These are phyloP conservation scores for Alisma plantagoaquatica DNA, from an alignment of 106 monocot genomes.

Conservation along the genomic window DNA sequence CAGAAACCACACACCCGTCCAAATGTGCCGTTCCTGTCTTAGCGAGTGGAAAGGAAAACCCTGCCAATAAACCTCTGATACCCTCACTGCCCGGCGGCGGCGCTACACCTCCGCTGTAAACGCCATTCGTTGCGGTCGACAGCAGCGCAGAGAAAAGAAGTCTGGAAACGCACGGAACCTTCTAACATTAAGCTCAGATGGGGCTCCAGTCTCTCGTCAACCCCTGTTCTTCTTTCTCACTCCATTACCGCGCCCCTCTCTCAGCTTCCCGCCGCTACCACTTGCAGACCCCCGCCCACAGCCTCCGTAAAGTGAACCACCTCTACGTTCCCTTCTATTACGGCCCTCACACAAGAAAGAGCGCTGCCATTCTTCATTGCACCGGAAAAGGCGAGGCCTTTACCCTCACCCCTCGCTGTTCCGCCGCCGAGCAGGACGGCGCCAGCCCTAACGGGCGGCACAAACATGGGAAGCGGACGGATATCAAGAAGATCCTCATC, in stretches of 20 bases:
- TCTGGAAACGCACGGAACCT: too few species aligned
- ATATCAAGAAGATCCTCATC: constrained; percentile 91
- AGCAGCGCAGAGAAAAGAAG: too few species aligned
- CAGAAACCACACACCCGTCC: too few species aligned
- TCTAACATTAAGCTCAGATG: too few species aligned
- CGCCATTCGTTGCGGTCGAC: too few species aligned
- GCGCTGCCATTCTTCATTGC: too few species aligned
- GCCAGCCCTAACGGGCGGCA: not conserved
- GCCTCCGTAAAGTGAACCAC: not conserved
- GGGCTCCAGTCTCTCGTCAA: constrained; percentile 5
- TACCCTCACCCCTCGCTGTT: not conserved
- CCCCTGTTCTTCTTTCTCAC: not conserved
- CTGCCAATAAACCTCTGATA: too few species aligned
- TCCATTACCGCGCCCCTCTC: not conserved
- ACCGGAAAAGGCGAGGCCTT: constrained; percentile 3
- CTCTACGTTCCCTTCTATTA: not conserved
- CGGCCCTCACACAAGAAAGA: constrained; percentile 9
- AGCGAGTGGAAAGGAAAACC: too few species aligned
- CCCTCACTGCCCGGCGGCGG: too few species aligned
- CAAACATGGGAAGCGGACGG: constrained; percentile 58
- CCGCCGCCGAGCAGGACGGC: not conserved
- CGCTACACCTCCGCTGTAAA: too few species aligned
- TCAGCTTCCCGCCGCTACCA: constrained; percentile 2
- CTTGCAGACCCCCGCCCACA: constrained; percentile 1
- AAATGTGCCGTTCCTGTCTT: too few species aligned